Evolutionary conservation across 768 basidiomycete species (phyloP).

Genomic region (Paxillus involutus): DNA sequence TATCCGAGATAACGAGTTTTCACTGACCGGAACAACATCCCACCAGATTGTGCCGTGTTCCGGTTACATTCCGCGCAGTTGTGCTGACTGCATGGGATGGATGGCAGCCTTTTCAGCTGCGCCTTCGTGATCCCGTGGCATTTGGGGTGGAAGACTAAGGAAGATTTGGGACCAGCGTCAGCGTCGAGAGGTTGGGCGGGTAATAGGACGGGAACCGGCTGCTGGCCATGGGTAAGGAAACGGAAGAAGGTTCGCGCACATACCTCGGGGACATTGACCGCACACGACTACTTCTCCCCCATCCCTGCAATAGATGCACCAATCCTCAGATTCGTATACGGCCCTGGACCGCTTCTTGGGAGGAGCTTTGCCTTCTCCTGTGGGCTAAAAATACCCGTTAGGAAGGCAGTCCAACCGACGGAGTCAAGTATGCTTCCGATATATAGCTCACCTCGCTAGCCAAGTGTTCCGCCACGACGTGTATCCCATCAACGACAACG

Average conservation of each 20-base stretch:
- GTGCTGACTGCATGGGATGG: conserved; percentile 49
- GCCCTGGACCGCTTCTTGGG: conserved; percentile 33
- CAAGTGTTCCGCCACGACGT: conserved; percentile 30
- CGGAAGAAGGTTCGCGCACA: conserved; percentile 1
- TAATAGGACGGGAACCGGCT: background rate
- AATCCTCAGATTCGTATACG: conserved; percentile 54
- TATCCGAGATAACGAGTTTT: background rate
- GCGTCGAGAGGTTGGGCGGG: conserved; percentile 1
- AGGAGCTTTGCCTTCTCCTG: conserved; percentile 8
- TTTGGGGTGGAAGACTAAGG: conserved; percentile 52
- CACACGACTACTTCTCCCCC: conserved; percentile 56
- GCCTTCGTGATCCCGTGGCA: conserved; percentile 43
- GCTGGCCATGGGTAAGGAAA: background rate
- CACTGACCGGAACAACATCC: conserved; percentile 56
- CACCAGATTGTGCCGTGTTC: conserved; percentile 46
- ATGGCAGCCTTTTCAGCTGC: conserved; percentile 26
- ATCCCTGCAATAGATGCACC: conserved; percentile 58
- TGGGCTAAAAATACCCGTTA: conserved; percentile 14
- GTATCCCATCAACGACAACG: conserved; percentile 37
- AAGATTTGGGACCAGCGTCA: background rate
- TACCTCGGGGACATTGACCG: conserved; percentile 53
- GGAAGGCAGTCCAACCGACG: background rate
- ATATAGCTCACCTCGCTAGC: conserved; percentile 30
- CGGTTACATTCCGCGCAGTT: conserved; percentile 45
- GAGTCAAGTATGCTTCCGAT: conserved; percentile 8